Conservation (phyloP, 192 early-diverging fungal species). For the Funneliformis mosseae region DNA sequence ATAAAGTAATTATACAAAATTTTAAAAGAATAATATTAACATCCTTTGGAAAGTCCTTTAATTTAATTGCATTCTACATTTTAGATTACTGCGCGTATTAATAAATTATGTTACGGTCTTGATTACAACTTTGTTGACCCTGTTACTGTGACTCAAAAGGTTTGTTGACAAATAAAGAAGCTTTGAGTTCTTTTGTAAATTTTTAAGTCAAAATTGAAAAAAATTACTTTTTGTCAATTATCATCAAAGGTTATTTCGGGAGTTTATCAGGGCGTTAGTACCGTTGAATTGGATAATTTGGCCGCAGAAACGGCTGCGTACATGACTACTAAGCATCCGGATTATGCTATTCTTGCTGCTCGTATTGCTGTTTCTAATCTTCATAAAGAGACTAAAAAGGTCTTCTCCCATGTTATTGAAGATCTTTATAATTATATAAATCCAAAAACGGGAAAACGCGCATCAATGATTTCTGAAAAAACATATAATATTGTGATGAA, state of each 20-base stretch:
- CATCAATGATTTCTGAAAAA: constrained; percentile 89
- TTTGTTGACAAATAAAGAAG: constrained; percentile 44
- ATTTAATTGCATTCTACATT: background rate
- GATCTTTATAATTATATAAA: constrained; percentile 87
- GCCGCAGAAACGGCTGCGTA: constrained; percentile 90
- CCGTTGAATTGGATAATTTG: constrained; percentile 86
- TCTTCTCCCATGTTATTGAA: constrained; percentile 82
- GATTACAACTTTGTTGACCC: constrained; percentile 96
- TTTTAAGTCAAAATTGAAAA: background rate
- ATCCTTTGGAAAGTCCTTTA: background rate
- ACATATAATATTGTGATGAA: constrained; percentile 69
- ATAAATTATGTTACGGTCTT: constrained; percentile 95
- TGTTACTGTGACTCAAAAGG: constrained; percentile 92
- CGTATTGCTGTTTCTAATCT: constrained; percentile 97
- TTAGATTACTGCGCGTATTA: constrained; percentile 84
- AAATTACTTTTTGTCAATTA: background rate
- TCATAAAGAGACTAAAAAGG: constrained; percentile 84
- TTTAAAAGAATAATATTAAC: background rate
- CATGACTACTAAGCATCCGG: constrained; percentile 93
- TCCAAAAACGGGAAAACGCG: constrained; percentile 83
- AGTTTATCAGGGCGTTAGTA: constrained; percentile 86
- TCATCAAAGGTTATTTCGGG: constrained; percentile 75
- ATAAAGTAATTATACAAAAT: constrained; percentile 68
- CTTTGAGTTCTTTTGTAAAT: constrained; percentile 17
- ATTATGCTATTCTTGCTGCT: constrained; percentile 96